These are phyloP conservation scores for Xylariaceae sp. DNA, from an alignment of 2,329 filamentous ascomycete species.

Conservation along the genomic window DNA sequence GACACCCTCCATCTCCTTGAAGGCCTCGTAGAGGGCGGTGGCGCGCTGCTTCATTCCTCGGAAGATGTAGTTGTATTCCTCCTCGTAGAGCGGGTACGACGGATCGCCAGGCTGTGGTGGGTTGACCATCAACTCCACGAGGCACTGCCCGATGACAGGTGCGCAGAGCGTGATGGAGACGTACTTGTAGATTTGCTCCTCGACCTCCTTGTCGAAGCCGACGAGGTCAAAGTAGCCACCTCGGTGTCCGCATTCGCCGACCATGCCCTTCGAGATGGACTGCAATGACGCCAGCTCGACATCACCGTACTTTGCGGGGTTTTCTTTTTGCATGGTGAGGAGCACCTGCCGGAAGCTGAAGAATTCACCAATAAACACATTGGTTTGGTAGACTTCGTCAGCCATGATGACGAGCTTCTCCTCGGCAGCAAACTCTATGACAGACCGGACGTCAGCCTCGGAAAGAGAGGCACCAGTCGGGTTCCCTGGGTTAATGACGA, in stretches of 20 bases:
- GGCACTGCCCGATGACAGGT: conserved; percentile 90
- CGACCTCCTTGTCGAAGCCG: conserved; percentile 79
- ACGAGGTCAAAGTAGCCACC: conserved; percentile 97
- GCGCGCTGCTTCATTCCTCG: conserved; percentile 74
- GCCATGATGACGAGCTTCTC: conserved; percentile 86
- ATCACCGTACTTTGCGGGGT: conserved; percentile 70
- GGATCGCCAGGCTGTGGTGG: conserved; percentile 79
- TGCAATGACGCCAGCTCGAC: conserved; percentile 90
- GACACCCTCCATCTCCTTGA: conserved; percentile 92
- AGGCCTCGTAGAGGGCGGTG: conserved; percentile 80
- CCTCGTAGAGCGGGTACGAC: conserved; percentile 74
- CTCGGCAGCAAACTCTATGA: conserved; percentile 81
- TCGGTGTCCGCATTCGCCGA: conserved; percentile 95
- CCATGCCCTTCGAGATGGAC: conserved; percentile 96
- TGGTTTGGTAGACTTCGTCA: conserved; percentile 99
- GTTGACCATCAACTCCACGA: conserved; percentile 98
- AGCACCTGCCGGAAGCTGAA: conserved; percentile 91
- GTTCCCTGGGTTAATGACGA: conserved; percentile 98
- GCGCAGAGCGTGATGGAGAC: conserved; percentile 95
- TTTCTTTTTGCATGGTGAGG: conserved; percentile 70
- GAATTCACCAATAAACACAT: conserved; percentile 92
- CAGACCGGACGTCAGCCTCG: conserved; percentile 70
- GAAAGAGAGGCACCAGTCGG: conserved; percentile 85
- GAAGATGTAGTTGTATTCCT: conserved; percentile 82
- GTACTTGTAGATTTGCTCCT: conserved; percentile 96